phyloP scores from a whole-genome alignment of 176 grass and related monocot genomes.

The Phoenix roebelenii region DNA sequence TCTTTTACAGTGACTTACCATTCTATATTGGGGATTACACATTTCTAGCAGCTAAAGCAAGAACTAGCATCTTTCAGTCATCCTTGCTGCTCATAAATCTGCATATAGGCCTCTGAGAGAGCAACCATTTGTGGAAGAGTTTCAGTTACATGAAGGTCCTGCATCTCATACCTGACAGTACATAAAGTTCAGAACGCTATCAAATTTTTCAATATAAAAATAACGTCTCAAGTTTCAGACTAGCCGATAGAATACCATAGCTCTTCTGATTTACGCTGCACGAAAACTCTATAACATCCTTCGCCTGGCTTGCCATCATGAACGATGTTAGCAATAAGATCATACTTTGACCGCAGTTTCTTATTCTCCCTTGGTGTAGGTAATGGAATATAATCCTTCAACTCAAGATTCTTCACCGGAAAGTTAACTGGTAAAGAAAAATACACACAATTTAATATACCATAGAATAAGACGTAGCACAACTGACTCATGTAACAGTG shows the following conservation, averaged over 20 bases:
- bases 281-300: conserved; percentile 89
- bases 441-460: no score
- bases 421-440: conserved; percentile 57
- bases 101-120: conserved; percentile 91
- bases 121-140: conserved; percentile 98
- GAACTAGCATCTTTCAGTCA: conserved; percentile 15
- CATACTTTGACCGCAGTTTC: conserved; percentile 76
- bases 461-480: no score
- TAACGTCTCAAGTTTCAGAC: no score
- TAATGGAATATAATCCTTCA: conserved; percentile 96
- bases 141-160: conserved; percentile 93
- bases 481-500: no score
- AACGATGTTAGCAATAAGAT: conserved; percentile 93
- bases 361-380: conserved; percentile 52
- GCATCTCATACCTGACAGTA: conserved; percentile 81
- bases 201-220: not conserved
- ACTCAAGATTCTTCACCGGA: conserved; percentile 91
- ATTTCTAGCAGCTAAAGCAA: no score
- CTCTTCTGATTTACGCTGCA: conserved; percentile 87
- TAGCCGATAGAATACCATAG: conserved; percentile 37
- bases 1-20: no score
- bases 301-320: conserved; percentile 93
- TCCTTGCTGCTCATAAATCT: conserved; percentile 93
- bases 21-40: no score
- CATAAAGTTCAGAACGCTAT: conserved; percentile 8